A percentile compares a stretch with the other conserved stretches of the same genome.
These are phyloP conservation scores for Fraxinus sp. DNA, from an alignment of 305 asterid genomes.

Conservation along the genomic window DNA sequence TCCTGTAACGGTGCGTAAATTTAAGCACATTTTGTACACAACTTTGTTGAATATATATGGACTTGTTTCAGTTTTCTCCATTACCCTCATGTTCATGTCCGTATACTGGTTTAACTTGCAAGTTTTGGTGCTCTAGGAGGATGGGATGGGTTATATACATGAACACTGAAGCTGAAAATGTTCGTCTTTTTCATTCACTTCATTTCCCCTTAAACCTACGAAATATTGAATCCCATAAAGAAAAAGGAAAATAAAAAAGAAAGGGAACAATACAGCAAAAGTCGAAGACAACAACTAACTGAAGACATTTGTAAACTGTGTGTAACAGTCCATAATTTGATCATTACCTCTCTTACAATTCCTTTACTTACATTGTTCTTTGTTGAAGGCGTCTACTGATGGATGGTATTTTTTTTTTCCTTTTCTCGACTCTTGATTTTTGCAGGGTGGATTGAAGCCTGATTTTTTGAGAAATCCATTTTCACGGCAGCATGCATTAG, in stretches of 20 bases:
- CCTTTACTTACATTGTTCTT: not conserved
- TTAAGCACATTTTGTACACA: constrained; percentile 56
- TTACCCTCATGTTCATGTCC: not conserved
- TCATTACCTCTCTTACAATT: not conserved
- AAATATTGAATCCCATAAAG: not conserved
- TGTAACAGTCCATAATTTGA: not conserved
- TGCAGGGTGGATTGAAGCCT: constrained; percentile 73
- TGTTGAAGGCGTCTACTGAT: not conserved
- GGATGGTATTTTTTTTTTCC: not conserved
- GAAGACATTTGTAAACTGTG: not conserved
- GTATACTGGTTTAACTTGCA: not conserved
- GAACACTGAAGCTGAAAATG: not conserved
- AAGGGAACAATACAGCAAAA: not conserved
- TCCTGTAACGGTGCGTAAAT: constrained; percentile 90
- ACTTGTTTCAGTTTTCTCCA: constrained; percentile 6
- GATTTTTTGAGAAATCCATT: constrained; percentile 77
- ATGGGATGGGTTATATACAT: not conserved
- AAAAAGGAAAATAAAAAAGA: not conserved
- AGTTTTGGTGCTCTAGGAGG: not conserved
- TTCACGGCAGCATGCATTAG: constrained; percentile 48
- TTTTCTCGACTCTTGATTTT: constrained; percentile 16
- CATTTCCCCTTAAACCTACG: not conserved
- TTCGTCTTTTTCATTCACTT: not conserved
- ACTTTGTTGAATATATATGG: constrained; percentile 22
- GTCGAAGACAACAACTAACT: not conserved